phyloP scores from a whole-genome alignment of 306 rosid species.

The Spatholobus suberectus region DNA sequence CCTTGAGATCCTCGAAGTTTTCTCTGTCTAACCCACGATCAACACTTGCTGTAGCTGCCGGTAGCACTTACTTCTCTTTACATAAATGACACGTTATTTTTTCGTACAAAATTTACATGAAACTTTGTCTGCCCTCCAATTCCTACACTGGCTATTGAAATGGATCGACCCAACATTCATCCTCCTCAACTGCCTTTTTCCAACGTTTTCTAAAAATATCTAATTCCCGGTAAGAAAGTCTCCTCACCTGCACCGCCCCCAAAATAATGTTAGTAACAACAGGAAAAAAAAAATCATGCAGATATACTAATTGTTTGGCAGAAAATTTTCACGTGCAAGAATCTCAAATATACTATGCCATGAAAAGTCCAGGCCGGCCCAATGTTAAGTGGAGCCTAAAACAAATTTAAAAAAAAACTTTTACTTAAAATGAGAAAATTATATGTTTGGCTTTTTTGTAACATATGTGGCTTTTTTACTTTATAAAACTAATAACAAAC shows the following conservation, averaged over 20 bases:
- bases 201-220: slow-evolving; percentile 52
- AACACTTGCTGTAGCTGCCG: not conserved
- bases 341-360: not conserved
- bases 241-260: slow-evolving; percentile 49
- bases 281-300: not conserved
- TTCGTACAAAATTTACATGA: slow-evolving; percentile 29
- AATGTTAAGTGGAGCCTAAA: too few species aligned
- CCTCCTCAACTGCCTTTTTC: slow-evolving; percentile 50
- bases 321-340: not conserved
- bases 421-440: too few species aligned
- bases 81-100: slow-evolving; percentile 13
- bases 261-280: slow-evolving; percentile 10
- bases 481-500: too few species aligned
- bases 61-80: slow-evolving; percentile 23
- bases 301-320: not conserved
- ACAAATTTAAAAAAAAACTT: too few species aligned
- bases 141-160: slow-evolving; percentile 26
- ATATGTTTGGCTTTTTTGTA: too few species aligned
- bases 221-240: slow-evolving; percentile 52
- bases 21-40: not conserved
- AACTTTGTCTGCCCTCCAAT: not conserved
- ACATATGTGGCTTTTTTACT: too few species aligned
- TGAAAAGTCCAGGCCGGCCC: too few species aligned
- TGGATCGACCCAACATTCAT: slow-evolving; percentile 61
- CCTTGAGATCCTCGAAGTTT: slow-evolving; percentile 8